Conservation (phyloP, 2,329 filamentous ascomycete genomes). For the Fusarium sp. region DNA sequence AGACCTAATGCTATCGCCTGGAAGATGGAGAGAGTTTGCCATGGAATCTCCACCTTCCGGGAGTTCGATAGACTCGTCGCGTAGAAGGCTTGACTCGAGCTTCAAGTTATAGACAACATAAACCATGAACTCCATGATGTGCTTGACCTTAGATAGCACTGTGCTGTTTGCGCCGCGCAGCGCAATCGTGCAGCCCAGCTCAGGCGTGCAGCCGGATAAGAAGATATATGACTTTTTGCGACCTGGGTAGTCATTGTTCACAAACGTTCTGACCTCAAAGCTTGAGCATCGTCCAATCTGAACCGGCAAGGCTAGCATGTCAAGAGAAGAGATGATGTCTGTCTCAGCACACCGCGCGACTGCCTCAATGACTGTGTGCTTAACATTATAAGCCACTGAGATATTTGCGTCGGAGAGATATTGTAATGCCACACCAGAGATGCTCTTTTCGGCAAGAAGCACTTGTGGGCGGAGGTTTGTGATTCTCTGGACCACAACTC, state of each 20-base stretch:
- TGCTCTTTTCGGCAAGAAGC: slow-evolving; percentile 91
- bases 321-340: slow-evolving; percentile 92
- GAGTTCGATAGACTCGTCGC: slow-evolving; percentile 91
- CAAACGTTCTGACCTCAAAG: slow-evolving; percentile 96
- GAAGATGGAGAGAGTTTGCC: slow-evolving; percentile 58
- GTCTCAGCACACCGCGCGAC: slow-evolving; percentile 94
- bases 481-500: slow-evolving; percentile 93
- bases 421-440: slow-evolving; percentile 91
- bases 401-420: slow-evolving; percentile 91
- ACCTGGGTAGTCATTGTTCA: slow-evolving; percentile 80
- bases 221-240: slow-evolving; percentile 97
- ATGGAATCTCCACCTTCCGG: slow-evolving; percentile 70
- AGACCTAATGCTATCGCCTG: slow-evolving; percentile 59
- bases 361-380: slow-evolving; percentile 94
- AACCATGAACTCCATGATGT: slow-evolving; percentile 98
- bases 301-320: slow-evolving; percentile 84
- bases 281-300: slow-evolving; percentile 85
- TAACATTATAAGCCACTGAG: slow-evolving; percentile 96
- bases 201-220: slow-evolving; percentile 88
- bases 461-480: slow-evolving; percentile 87
- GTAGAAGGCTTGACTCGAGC: slow-evolving; percentile 92
- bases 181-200: slow-evolving; percentile 95
- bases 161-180: slow-evolving; percentile 84
- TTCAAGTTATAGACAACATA: slow-evolving; percentile 99
- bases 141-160: slow-evolving; percentile 84